These are phyloP conservation scores for Podospora conica DNA, from an alignment of 495 filamentous ascomycete species.

Conservation along the genomic window DNA sequence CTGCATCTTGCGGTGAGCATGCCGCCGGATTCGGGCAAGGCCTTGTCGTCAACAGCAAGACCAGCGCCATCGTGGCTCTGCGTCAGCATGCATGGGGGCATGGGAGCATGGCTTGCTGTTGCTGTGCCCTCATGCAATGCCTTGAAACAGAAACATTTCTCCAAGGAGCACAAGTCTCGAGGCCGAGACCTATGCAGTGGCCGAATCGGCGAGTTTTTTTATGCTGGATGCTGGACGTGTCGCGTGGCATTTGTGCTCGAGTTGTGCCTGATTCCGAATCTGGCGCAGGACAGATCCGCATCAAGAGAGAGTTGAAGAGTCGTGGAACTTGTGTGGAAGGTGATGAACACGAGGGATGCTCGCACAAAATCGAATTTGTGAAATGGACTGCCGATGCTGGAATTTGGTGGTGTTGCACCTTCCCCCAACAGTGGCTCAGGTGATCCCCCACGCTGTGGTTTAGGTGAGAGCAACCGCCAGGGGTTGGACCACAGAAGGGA, in stretches of 20 bases:
- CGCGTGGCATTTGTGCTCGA: background rate
- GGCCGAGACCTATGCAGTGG: background rate
- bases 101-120: too few species aligned
- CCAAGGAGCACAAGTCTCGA: too few species aligned
- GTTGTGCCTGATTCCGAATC: background rate
- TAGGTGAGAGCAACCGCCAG: slow-evolving; percentile 1
- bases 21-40: background rate
- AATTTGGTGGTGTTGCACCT: background rate
- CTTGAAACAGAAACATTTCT: background rate
- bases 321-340: background rate
- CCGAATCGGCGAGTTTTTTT: background rate
- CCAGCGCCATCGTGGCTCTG: too few species aligned
- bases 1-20: background rate
- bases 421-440: background rate
- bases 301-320: background rate
- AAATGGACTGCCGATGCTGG: background rate
- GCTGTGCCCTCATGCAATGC: background rate
- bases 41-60: background rate
- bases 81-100: background rate
- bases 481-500: background rate
- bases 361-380: background rate
- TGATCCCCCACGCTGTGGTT: background rate
- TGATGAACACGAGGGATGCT: background rate
- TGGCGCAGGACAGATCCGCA: background rate
- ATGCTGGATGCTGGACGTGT: background rate